Base-by-base conservation (phyloP, 306 rosid species). In the Cercis canadensis region DNA sequence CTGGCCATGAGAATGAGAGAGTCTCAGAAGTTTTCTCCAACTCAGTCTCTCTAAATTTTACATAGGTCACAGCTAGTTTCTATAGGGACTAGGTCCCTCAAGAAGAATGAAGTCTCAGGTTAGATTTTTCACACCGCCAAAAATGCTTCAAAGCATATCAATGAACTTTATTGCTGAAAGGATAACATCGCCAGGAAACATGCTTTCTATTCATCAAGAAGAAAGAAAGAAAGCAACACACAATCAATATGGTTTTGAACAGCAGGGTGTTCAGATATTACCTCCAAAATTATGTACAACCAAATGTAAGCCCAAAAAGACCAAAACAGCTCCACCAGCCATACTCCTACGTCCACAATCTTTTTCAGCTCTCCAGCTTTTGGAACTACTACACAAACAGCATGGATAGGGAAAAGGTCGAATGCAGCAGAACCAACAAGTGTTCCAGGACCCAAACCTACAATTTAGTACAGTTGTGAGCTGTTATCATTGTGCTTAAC, bases 361-460 rank as follows among this genome's bases (percentile, higher is more conserved):
- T 94, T 94, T 80, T 89, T 90, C 79, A 86, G 79, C 81, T 89
- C 89, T 71, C 97, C 97, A 69, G 88, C 92, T 85, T 80, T 89
- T 14, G 97, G 97, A 85, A 87, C 87, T 52, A 93, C 81, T 41
- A 93, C 92, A 62, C 98, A 93, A 69, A 88, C 89, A 52, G 98
- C 98, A 54, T 93, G 98, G 75, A 94, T 94, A 69, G 97, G 98
- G 73, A 94, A 94, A 73, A 93, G 94, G 72, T 94, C 97, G 72
- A 94, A 94, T 55, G 98, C 97, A 65, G 98, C 98, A 72, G 98
- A 94, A 66, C 98, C 98, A 55, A 94, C 92, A 61, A 94, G 97
- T 11, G 98, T 94, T 69, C 95, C 98, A 36, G 98, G 98, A 59
- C 98, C 98, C 89, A 90, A 87, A 83, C 98, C 98, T 94, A 76